Base-by-base conservation (phyloP, 106 monocot genomes). In the Agapanthus africanus region DNA sequence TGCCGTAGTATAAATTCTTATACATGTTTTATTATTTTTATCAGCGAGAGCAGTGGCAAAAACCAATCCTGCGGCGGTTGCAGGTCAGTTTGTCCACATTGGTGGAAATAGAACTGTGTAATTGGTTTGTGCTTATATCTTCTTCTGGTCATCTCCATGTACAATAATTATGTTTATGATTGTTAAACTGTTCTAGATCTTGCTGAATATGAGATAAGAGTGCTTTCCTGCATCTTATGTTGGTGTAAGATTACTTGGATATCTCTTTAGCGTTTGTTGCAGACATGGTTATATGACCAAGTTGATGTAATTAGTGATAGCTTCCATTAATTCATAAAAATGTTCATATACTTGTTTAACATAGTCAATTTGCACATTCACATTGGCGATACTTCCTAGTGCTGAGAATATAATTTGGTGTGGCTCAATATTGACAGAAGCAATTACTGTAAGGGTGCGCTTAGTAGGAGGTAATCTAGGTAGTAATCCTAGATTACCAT, bases 1-100 rank as follows among this genome's bases (percentile, higher is more conserved):
- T 54, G n/a, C 44, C 52, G 27, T 68, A 41, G 52, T 27, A 47
- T 70, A 49, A 63, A 60, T 71, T 66, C 71, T 78, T 66, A 81
- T 66, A 13, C 59, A 52, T 82, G 32, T 5, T 73, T 70, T 69
- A 28, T 60, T 68, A 39, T 80, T 72, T 59, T 84, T 86, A 60
- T 80, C 86, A 99, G 97, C 77, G 97, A 42, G 90, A 87, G 54
- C 79, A 60, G 68, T 99, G 92, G 97, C 92, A 99, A 77, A 99
- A 99, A 75, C 97, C 97, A 72, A 81, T 99, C 74, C 63, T 99
- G 67, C 86, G 92, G 38, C 82, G 77, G 19, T 85, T 99, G 80
- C 97, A 99, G 92, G 97, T 92, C 56, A 80, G 78, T 59, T 47
- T 68, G 30, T 13, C 73, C 21, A 18, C 65, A 28, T 72, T 77